A percentile compares a stretch with the other conserved stretches of the same genome.
phyloP scores from a whole-genome alignment of 2,329 filamentous ascomycete genomes.

The Cercospora sp. region DNA sequence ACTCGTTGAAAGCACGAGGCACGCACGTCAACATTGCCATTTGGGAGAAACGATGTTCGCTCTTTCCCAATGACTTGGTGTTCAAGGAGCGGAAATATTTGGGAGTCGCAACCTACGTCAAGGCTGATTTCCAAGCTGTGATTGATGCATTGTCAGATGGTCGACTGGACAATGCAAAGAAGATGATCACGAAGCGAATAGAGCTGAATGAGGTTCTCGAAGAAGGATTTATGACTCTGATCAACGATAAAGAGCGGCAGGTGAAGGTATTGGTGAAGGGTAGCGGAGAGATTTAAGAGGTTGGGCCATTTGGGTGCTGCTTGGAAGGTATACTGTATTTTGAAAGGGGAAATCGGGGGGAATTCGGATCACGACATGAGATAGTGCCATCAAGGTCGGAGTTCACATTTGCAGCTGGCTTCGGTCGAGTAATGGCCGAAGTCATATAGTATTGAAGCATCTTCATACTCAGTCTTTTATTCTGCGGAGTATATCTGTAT shows the following conservation, averaged over 20 bases:
- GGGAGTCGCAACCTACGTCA: slow-evolving; percentile 54
- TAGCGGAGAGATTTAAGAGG: slow-evolving; percentile 26
- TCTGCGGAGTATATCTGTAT: neutral
- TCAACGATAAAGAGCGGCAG: slow-evolving; percentile 52
- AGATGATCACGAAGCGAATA: slow-evolving; percentile 54
- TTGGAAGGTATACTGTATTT: neutral
- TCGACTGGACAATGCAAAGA: slow-evolving; percentile 42
- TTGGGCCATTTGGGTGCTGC: neutral
- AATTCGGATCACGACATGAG: neutral
- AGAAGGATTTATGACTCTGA: slow-evolving; percentile 50
- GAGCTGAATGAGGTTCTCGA: slow-evolving; percentile 49
- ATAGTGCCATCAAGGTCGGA: slow-evolving; percentile 8
- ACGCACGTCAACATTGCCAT: slow-evolving; percentile 58
- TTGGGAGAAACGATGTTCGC: slow-evolving; percentile 54
- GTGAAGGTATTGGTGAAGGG: slow-evolving; percentile 49
- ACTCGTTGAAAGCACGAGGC: slow-evolving; percentile 51
- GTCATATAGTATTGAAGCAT: neutral
- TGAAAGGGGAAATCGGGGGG: neutral
- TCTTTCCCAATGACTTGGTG: slow-evolving; percentile 53
- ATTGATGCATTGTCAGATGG: slow-evolving; percentile 51
- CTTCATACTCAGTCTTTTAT: neutral
- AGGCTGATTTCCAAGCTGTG: slow-evolving; percentile 53
- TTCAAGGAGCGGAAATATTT: slow-evolving; percentile 57
- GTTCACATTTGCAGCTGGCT: neutral
- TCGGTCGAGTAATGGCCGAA: slow-evolving; percentile 2